Evolutionary conservation across 768 basidiomycete genomes (phyloP).

Genomic region (Auriscalpium vulgare): DNA sequence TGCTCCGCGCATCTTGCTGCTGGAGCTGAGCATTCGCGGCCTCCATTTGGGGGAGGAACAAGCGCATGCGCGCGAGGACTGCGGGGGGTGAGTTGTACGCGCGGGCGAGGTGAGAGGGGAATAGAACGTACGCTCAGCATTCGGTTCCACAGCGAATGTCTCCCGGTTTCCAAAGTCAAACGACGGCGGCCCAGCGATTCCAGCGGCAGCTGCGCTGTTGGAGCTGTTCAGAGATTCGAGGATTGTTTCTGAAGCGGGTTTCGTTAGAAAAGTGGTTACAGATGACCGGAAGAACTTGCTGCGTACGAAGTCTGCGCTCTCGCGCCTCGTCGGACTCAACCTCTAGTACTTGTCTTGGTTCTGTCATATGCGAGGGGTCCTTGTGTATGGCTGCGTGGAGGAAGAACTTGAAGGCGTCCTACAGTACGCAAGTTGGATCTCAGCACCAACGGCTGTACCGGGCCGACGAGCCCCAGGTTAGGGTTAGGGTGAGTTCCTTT

Average conservation of each 20-base stretch:
- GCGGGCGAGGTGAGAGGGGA: background rate
- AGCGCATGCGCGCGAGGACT: constrained; percentile 62
- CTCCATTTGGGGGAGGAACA: constrained; percentile 59
- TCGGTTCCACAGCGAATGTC: constrained; percentile 16
- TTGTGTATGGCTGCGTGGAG: background rate
- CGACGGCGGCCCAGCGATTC: background rate
- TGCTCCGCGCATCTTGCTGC: constrained; percentile 41
- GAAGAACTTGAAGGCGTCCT: background rate
- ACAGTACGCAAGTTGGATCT: too few species aligned
- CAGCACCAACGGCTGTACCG: too few species aligned
- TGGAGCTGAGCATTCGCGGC: constrained; percentile 53
- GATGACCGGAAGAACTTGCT: background rate
- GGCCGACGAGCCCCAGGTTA: background rate
- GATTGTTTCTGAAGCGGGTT: constrained; percentile 7
- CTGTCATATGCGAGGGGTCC: background rate
- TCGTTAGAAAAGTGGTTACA: background rate
- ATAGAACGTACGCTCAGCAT: constrained; percentile 14
- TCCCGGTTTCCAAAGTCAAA: constrained; percentile 19
- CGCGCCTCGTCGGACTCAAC: constrained; percentile 9
- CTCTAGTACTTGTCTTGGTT: constrained; percentile 1
- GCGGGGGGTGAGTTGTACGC: background rate
- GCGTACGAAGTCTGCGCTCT: constrained; percentile 16
- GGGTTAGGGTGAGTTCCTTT: background rate
- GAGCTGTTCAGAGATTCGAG: constrained; percentile 8
- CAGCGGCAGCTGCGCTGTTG: background rate